These are phyloP conservation scores for Plasmodium blacklocki DNA, from an alignment of 169 alveolate genomes.

Conservation along the genomic window DNA sequence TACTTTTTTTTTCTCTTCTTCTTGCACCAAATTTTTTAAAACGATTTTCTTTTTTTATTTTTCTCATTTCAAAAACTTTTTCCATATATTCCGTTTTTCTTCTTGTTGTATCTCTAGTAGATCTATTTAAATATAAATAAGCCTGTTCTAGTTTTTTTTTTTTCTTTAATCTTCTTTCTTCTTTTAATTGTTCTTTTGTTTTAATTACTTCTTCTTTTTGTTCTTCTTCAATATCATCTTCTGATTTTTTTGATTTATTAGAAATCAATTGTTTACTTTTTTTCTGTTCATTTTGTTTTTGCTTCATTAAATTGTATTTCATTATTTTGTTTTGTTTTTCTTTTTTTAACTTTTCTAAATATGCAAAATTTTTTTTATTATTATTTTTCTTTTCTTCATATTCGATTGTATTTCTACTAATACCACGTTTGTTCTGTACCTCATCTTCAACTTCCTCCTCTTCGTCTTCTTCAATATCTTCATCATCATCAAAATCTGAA, in stretches of 20 bases:
- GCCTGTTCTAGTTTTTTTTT: slow-evolving; percentile 21
- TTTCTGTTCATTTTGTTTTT: slow-evolving; percentile 22
- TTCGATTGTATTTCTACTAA: neutral
- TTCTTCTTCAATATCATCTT: neutral
- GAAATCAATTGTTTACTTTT: neutral
- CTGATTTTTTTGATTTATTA: neutral
- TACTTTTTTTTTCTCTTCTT: slow-evolving; percentile 35
- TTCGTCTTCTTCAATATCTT: slow-evolving; percentile 61
- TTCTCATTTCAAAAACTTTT: slow-evolving; percentile 67
- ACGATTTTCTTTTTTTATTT: slow-evolving; percentile 73
- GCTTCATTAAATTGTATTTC: slow-evolving; percentile 46
- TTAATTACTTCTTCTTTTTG: neutral
- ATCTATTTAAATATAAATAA: slow-evolving; percentile 41
- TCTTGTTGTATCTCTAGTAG: slow-evolving; percentile 70
- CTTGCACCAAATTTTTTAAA: slow-evolving; percentile 65
- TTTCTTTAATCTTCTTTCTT: slow-evolving; percentile 16
- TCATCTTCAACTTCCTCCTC: slow-evolving; percentile 66
- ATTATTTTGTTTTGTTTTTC: slow-evolving; percentile 20
- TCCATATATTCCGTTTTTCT: slow-evolving; percentile 70
- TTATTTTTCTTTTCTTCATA: slow-evolving; percentile 41
- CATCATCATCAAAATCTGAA: slow-evolving; percentile 89
- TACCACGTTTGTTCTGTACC: slow-evolving; percentile 1
- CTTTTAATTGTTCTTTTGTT: slow-evolving; percentile 13
- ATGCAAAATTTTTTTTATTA: slow-evolving; percentile 36
- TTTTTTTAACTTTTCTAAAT: slow-evolving; percentile 61